Conservation (phyloP, 345 rosid genomes). For the Citrus maxima region DNA sequence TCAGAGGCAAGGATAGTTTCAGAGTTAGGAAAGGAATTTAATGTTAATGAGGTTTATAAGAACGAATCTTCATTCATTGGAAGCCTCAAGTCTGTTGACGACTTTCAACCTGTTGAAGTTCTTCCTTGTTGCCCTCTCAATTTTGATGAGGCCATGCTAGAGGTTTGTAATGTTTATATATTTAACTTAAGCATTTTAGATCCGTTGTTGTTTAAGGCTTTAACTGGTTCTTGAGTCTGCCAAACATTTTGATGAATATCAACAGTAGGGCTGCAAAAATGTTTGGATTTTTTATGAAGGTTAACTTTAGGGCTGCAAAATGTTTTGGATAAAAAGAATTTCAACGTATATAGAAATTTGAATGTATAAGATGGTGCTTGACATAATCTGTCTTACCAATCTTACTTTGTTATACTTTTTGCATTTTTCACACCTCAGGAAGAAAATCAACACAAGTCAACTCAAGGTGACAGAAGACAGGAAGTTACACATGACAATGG, state of each 20-base stretch:
- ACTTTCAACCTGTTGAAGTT: slow-evolving; percentile 70
- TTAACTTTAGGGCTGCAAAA: background rate
- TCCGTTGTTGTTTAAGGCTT: background rate
- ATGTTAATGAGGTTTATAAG: slow-evolving; percentile 75
- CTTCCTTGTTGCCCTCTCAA: slow-evolving; percentile 60
- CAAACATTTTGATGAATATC: background rate
- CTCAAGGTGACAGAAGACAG: slow-evolving; percentile 15
- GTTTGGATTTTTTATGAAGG: background rate
- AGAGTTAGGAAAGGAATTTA: slow-evolving; percentile 75
- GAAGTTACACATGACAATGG: slow-evolving; percentile 24
- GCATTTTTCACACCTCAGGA: slow-evolving; percentile 31
- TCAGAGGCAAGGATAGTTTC: slow-evolving; percentile 72
- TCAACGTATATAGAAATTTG: background rate
- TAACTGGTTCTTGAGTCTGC: background rate
- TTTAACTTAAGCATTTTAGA: background rate
- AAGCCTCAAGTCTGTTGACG: slow-evolving; percentile 70
- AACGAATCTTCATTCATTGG: slow-evolving; percentile 83
- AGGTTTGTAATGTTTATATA: slow-evolving; percentile 46
- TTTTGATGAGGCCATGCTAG: slow-evolving; percentile 68
- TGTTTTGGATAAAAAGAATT: background rate
- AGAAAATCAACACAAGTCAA: slow-evolving; percentile 28
- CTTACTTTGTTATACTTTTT: background rate
- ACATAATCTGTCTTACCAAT: background rate
- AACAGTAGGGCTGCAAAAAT: background rate
- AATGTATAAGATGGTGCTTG: background rate